A percentile compares a stretch with the other conserved stretches of the same genome.
These are phyloP conservation scores for Tricholoma matsutake DNA, from an alignment of 768 basidiomycete genomes.

Conservation along the genomic window DNA sequence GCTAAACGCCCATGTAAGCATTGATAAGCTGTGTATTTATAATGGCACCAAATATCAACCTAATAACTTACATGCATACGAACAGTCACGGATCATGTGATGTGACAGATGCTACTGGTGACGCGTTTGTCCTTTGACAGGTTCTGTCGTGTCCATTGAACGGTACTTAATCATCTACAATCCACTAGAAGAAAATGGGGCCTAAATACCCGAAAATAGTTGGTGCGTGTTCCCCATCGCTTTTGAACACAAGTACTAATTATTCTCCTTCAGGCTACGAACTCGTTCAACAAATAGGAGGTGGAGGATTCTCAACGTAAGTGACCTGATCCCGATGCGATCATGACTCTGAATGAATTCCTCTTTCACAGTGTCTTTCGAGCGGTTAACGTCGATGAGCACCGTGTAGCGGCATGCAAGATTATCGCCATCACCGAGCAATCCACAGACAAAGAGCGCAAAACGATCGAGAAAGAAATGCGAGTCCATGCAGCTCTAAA, in stretches of 20 bases:
- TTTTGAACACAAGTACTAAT: not conserved
- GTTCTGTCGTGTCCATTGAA: no score
- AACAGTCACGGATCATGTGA: not conserved
- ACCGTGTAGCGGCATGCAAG: conserved; percentile 85
- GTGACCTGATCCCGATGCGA: conserved; percentile 19
- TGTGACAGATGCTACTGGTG: no score
- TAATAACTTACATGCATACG: no score
- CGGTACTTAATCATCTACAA: not conserved
- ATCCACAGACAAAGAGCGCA: conserved; percentile 68
- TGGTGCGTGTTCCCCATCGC: conserved; percentile 22
- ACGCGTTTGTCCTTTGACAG: no score
- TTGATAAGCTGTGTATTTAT: not conserved
- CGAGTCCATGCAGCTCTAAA: conserved; percentile 80
- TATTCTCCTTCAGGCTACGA: conserved; percentile 50
- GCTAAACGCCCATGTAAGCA: conserved; percentile 1
- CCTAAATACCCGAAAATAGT: conserved; percentile 40
- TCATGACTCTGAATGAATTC: not conserved
- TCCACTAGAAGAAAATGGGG: conserved; percentile 1
- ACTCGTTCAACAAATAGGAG: conserved; percentile 74
- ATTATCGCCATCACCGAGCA: conserved; percentile 61
- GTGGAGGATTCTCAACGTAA: conserved; percentile 85
- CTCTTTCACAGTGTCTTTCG: conserved; percentile 64
- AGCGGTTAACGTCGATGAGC: conserved; percentile 65
- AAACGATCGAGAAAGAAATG: conserved; percentile 89
- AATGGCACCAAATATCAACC: not conserved